Evolutionary conservation across 2,329 filamentous ascomycete genomes (phyloP), one percentile per base, ranked within the genome.

Genomic region (Ascochyta rabiei): DNA sequence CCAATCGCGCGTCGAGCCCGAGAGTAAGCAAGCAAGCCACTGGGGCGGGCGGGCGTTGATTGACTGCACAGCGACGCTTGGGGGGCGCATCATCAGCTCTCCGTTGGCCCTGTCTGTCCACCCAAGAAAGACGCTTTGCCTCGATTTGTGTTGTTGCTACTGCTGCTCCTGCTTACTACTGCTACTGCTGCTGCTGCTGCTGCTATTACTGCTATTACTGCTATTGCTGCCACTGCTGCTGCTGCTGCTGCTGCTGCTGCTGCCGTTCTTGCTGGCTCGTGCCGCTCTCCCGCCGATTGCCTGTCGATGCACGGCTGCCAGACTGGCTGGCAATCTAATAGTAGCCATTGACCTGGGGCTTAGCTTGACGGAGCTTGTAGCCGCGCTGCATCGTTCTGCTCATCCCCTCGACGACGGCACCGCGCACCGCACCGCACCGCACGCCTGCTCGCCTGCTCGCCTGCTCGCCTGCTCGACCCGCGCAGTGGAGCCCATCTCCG

Each of bases 321-420:
- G 35, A 23, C 15, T 39, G 34, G 45, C 34, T 33, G 18, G 39
- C 12, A 30, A 15, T 15, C 10, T 30, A 28, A 15, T 34, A 18
- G 18, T 23, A 26, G 40, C 39, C 31, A 24, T 44, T 37, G 46
- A 31, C 39, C 31, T 49, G 47, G 38, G 47, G 47, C 47, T 43
- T 49, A 49, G 47, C 31, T 31, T 19, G 37, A 44, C 51, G 33
- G 51, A 53, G 43, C 50, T 53, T 41, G 46, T 48, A 52, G 28
- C 41, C 41, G 48, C 48, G 35, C 34, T 21, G 37, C 45, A 48
- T 53, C 43, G 31, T 23, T 38, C 37, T 21, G 28, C 37, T 18
- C 49, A 45, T 40, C 50, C 44, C 49, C 49, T 38, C 38, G 42
- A 53, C 49, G 37, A 37, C 43, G 10, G 10, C 41, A 24, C 15